A percentile compares a stretch with the other conserved stretches of the same genome.
Evolutionary conservation across 2,329 filamentous ascomycete species (phyloP).

Genomic region (Capronia epimyces): DNA sequence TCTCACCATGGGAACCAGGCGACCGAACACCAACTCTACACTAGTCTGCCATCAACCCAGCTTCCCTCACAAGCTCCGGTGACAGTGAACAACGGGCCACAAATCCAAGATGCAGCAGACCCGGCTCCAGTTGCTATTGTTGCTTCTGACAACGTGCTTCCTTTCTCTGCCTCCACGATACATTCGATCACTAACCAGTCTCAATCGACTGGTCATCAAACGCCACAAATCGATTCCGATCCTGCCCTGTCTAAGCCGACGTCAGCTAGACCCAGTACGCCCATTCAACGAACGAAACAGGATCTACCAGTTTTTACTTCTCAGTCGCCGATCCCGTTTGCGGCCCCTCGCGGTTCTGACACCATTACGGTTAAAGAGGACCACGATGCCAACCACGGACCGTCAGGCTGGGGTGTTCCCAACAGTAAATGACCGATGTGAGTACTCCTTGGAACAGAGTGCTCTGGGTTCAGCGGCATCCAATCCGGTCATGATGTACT

Average conservation of each 20-base stretch:
- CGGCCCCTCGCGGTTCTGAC: conserved; percentile 9
- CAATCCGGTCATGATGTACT: not conserved
- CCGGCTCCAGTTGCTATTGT: not conserved
- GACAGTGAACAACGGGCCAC: not conserved
- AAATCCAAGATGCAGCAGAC: not conserved
- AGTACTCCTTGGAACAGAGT: not conserved
- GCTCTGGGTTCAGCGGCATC: no score
- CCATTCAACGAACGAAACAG: conserved; percentile 34
- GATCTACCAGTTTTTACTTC: conserved; percentile 49
- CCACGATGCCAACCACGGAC: not conserved
- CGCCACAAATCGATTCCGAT: not conserved
- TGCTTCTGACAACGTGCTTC: not conserved
- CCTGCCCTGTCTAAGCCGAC: not conserved
- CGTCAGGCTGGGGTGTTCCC: not conserved
- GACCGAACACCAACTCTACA: not conserved
- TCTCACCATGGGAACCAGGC: not conserved
- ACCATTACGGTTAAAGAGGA: not conserved
- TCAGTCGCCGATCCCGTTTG: conserved; percentile 42
- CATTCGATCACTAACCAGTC: not conserved
- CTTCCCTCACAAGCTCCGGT: not conserved
- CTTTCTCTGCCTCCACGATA: not conserved
- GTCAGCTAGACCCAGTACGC: conserved; percentile 7
- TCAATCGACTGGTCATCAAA: not conserved
- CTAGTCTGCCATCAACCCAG: not conserved
- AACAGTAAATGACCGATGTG: not conserved